Evolutionary conservation across 768 basidiomycete genomes (phyloP).

Genomic region (Tricholoma hemisulphureum): DNA sequence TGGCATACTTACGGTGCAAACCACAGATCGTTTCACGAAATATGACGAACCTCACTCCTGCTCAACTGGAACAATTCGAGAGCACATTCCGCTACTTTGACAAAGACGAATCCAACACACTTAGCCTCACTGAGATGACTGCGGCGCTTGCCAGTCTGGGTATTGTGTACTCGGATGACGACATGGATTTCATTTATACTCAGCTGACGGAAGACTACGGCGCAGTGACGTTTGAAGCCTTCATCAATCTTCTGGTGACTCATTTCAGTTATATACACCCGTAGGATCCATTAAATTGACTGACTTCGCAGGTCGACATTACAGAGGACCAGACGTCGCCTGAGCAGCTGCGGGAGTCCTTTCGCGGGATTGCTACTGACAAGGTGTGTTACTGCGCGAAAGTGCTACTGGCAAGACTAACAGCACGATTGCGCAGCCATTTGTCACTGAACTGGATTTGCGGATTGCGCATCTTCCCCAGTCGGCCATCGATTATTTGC

Average conservation of each 20-base stretch:
- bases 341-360: slow-evolving; percentile 89
- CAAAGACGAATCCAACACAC: slow-evolving; percentile 86
- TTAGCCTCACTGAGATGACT: slow-evolving; percentile 83
- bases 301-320: slow-evolving; percentile 72
- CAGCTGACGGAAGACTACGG: slow-evolving; percentile 81
- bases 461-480: slow-evolving; percentile 77
- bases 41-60: slow-evolving; percentile 92
- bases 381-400: slow-evolving; percentile 54
- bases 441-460: slow-evolving; percentile 91
- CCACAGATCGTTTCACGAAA: slow-evolving; percentile 87
- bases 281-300: slow-evolving; percentile 2
- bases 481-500: slow-evolving; percentile 75
- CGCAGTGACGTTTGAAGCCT: slow-evolving; percentile 89
- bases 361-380: slow-evolving; percentile 86
- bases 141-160: slow-evolving; percentile 93
- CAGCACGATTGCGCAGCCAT: slow-evolving; percentile 55
- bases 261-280: background rate
- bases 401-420: slow-evolving; percentile 7
- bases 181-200: slow-evolving; percentile 80
- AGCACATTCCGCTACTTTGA: slow-evolving; percentile 98
- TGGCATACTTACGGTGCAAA: slow-evolving; percentile 3
- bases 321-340: slow-evolving; percentile 93
- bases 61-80: slow-evolving; percentile 95
- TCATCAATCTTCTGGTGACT: slow-evolving; percentile 85
- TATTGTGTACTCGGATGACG: slow-evolving; percentile 90